A percentile compares a stretch with the other conserved stretches of the same genome.
These are phyloP conservation scores for Pseudohalonectria lignicola DNA, from an alignment of 2,329 filamentous ascomycete genomes.

Conservation along the genomic window DNA sequence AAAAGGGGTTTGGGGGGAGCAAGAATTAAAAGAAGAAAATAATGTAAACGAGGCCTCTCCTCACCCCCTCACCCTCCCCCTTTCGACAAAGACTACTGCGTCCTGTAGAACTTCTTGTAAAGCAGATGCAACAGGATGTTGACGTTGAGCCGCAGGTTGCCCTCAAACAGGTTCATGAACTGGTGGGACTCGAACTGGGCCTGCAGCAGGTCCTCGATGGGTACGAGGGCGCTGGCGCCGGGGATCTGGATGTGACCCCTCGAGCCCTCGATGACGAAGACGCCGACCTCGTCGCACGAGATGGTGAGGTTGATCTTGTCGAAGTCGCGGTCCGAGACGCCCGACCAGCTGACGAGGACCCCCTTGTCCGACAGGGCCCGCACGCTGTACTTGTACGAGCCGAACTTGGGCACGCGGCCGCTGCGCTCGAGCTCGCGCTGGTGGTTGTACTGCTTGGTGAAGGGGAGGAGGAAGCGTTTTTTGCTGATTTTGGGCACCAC, in stretches of 20 bases:
- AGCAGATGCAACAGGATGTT: slow-evolving; percentile 93
- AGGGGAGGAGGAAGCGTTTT: slow-evolving; percentile 88
- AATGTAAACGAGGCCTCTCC: no score
- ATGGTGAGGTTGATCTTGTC: slow-evolving; percentile 91
- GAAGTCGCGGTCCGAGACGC: slow-evolving; percentile 73
- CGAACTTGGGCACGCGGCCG: slow-evolving; percentile 92
- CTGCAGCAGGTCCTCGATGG: slow-evolving; percentile 87
- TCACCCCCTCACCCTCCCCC: neutral
- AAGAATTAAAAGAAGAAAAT: no score
- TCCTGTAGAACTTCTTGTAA: slow-evolving; percentile 96
- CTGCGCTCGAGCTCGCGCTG: slow-evolving; percentile 88
- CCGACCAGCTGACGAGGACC: slow-evolving; percentile 84
- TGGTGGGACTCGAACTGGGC: slow-evolving; percentile 96
- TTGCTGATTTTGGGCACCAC: slow-evolving; percentile 39
- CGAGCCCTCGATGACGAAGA: slow-evolving; percentile 86
- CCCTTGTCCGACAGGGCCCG: slow-evolving; percentile 85
- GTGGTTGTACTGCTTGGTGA: slow-evolving; percentile 98
- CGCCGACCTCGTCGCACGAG: slow-evolving; percentile 82
- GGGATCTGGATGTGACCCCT: slow-evolving; percentile 93
- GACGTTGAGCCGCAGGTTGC: slow-evolving; percentile 78
- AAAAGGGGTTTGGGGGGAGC: no score
- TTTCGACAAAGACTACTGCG: slow-evolving; percentile 40
- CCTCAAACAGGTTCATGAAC: slow-evolving; percentile 91
- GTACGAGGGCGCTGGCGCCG: slow-evolving; percentile 76
- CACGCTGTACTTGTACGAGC: slow-evolving; percentile 93